Base-by-base conservation (phyloP, 1,284 basidiomycete genomes). In the Cutaneotrichosporon cyanovorans region DNA sequence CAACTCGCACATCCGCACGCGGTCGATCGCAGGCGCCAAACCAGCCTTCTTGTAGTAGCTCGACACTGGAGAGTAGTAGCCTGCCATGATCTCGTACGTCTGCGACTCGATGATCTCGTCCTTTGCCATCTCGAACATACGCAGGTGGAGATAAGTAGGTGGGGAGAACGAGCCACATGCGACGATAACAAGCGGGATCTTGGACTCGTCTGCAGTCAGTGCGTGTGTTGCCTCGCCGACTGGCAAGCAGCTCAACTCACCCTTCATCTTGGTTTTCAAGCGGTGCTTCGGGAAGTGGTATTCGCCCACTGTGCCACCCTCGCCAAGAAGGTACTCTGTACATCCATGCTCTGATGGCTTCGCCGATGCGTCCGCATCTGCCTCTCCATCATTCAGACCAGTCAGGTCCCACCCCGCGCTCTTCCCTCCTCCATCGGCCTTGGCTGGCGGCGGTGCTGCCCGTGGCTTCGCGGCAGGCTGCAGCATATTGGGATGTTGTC, bases 61-160 rank as follows among this genome's bases (percentile, higher is more conserved):
- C 59, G 84, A 69, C 69, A 96, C 91, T 31, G 91, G 91, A 63
- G 87, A 91, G 63, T 95, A 83, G 74, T 95, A 95, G 2, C 88
- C 89, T 19, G 87, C 91, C 60, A 95, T 78, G 60, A 96, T 84
- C 75, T 95, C 91, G 64, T 87, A 93, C 57, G 90, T 81, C 53
- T 88, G 90, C 61, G 87, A 87, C 65, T 95, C 91, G 44, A 89
- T 80, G 49, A 89, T 81, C 63, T 89, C 91, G 74, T 96, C 91
- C 73, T 85, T 87, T 48, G 91, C 91, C 91, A 96, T 95, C 71
- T 95, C 91, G 71, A 95, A 96, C 87, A 96, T 95, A 49, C 91
- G 85, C 65, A 78, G 57, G 53, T 78, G 77, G 28, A 77, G 71
- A 53, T 78, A 78, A 2, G 77, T 78, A 5, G 76, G 76, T 2